These are phyloP conservation scores for Coemansia sp. DNA, from an alignment of 192 early-diverging fungal genomes.

Conservation along the genomic window DNA sequence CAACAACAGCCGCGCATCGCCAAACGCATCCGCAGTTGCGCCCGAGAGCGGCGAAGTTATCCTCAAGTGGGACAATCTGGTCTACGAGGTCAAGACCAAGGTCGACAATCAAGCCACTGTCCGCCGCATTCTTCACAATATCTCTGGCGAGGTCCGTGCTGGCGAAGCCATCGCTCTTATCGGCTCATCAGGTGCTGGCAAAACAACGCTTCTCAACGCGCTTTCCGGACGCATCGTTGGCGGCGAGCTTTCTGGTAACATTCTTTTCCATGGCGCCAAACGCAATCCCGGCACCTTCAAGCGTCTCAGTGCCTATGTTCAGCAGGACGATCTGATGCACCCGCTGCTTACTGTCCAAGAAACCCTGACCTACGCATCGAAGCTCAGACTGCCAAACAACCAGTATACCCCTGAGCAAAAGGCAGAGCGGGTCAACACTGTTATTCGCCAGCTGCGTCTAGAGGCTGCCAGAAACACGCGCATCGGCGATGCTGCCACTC, in stretches of 20 bases:
- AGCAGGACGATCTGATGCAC: conserved; percentile 61
- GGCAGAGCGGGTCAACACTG: conserved; percentile 63
- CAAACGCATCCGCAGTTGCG: background rate
- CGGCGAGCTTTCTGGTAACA: conserved; percentile 58
- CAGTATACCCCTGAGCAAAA: conserved; percentile 56
- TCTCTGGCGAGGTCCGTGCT: conserved; percentile 72
- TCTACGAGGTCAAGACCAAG: conserved; percentile 48
- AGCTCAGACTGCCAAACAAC: conserved; percentile 65
- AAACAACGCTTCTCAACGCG: conserved; percentile 84
- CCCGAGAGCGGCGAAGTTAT: conserved; percentile 23
- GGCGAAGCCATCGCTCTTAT: conserved; percentile 86
- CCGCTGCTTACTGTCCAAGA: conserved; percentile 76
- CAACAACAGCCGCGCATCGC: conserved; percentile 6
- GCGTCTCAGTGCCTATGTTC: conserved; percentile 53
- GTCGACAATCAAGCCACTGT: conserved; percentile 16
- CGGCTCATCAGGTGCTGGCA: conserved; percentile 91
- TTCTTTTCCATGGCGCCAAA: conserved; percentile 58
- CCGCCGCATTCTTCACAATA: conserved; percentile 63
- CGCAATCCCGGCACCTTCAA: conserved; percentile 54
- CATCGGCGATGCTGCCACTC: conserved; percentile 50
- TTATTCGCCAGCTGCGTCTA: conserved; percentile 69
- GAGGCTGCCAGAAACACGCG: conserved; percentile 60
- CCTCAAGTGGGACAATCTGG: conserved; percentile 43
- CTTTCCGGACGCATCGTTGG: conserved; percentile 69
- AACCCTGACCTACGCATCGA: conserved; percentile 74